phyloP scores from a whole-genome alignment of 1,284 basidiomycete genomes.

The Inonotus obliquus region DNA sequence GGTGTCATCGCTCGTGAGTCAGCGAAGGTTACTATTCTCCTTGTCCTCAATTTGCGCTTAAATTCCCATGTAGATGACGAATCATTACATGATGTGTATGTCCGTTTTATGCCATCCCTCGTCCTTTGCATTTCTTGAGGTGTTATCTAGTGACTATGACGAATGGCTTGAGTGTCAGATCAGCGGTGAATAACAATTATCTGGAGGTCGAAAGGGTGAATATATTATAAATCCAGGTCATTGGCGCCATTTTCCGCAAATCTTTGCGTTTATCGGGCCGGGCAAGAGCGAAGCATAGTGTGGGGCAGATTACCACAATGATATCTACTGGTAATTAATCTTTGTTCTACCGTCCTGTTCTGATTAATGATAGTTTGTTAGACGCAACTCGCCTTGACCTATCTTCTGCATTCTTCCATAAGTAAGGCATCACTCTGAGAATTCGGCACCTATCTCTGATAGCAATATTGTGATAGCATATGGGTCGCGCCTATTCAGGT shows the following conservation, averaged over 20 bases:
- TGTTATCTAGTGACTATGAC: slow-evolving; percentile 41
- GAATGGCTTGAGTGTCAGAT: slow-evolving; percentile 46
- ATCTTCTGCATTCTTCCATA: slow-evolving; percentile 43
- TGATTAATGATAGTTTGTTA: neutral
- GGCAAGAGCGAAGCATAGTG: slow-evolving; percentile 52
- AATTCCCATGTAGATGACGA: slow-evolving; percentile 35
- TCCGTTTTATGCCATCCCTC: slow-evolving; percentile 2
- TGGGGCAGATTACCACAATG: slow-evolving; percentile 69
- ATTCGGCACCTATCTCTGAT: neutral
- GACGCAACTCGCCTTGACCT: slow-evolving; percentile 52
- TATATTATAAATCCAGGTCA: slow-evolving; percentile 36
- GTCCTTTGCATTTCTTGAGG: slow-evolving; percentile 1
- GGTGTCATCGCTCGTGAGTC: slow-evolving; percentile 1
- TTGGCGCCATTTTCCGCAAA: slow-evolving; percentile 68
- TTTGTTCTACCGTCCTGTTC: neutral
- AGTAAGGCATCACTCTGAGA: slow-evolving; percentile 29
- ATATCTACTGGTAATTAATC: slow-evolving; percentile 40
- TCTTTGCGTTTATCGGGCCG: slow-evolving; percentile 65
- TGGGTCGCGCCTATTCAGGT: slow-evolving; percentile 57
- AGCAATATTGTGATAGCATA: slow-evolving; percentile 32
- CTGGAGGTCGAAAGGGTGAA: slow-evolving; percentile 14
- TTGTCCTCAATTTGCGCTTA: neutral
- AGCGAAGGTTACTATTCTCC: neutral
- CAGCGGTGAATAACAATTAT: slow-evolving; percentile 36
- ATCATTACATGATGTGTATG: slow-evolving; percentile 48